A percentile compares a stretch with the other conserved stretches of the same genome.
These are phyloP conservation scores for Linum lewisii DNA, from an alignment of 345 rosid genomes.

Conservation along the genomic window DNA sequence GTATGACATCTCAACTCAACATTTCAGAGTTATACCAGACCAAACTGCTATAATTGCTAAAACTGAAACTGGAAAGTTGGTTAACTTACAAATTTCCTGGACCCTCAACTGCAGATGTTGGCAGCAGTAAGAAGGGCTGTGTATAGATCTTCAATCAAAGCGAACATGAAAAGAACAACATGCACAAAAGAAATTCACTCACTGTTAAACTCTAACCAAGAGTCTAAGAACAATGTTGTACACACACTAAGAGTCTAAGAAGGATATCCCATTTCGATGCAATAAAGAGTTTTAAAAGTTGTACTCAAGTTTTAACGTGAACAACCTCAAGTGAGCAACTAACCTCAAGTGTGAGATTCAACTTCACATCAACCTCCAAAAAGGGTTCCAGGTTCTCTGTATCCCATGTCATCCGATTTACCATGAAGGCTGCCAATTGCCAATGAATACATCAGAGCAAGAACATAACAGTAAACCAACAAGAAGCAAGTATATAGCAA, in stretches of 20 bases:
- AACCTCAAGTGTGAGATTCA: constrained; percentile 69
- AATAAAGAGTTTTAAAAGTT: no score
- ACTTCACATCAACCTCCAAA: constrained; percentile 61
- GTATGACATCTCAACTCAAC: no score
- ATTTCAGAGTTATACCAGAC: no score
- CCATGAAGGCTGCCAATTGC: constrained; percentile 51
- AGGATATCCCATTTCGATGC: no score
- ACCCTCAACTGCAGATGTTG: constrained; percentile 58
- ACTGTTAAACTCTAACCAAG: no score
- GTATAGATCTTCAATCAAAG: constrained; percentile 46
- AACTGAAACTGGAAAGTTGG: not conserved
- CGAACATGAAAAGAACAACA: no score
- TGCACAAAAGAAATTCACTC: not conserved
- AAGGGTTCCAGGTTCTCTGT: constrained; percentile 42
- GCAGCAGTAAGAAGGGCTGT: constrained; percentile 54
- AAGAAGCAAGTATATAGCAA: no score
- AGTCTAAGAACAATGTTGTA: no score
- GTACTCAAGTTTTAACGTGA: not conserved
- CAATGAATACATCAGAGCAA: constrained; percentile 9
- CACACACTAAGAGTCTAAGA: no score
- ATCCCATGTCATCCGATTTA: constrained; percentile 63
- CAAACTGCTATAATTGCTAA: not conserved
- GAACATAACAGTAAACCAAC: constrained; percentile 6
- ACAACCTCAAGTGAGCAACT: not conserved
- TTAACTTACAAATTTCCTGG: constrained; percentile 77